phyloP scores from a whole-genome alignment of 2,329 filamentous ascomycete species.

The Emergomyces pasteurianus region DNA sequence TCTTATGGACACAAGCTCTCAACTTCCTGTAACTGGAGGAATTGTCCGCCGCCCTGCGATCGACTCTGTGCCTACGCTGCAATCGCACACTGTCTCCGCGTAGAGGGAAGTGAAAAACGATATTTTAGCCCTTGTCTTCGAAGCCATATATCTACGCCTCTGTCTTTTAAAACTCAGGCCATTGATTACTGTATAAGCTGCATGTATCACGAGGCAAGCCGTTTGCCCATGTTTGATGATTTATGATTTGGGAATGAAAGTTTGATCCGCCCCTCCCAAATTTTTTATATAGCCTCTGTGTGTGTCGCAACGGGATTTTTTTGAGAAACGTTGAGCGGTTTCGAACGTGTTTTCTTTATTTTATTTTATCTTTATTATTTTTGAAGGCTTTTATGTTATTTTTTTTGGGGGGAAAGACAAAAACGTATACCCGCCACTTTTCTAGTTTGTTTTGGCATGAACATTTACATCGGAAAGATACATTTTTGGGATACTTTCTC shows the following conservation, averaged over 20 bases:
- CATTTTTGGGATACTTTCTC: neutral
- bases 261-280: too few relatives aligned
- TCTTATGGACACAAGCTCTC: conserved; percentile 62
- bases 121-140: neutral
- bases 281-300: neutral
- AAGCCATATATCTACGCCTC: neutral
- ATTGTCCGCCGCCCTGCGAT: conserved; percentile 69
- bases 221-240: too few relatives aligned
- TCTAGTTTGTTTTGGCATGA: neutral
- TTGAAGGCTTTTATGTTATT: neutral
- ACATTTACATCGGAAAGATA: neutral
- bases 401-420: neutral
- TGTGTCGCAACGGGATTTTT: neutral
- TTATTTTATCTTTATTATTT: neutral
- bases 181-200: neutral
- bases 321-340: neutral
- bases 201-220: neutral
- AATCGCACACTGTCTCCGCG: conserved; percentile 17
- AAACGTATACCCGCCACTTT: neutral
- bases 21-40: conserved; percentile 80
- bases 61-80: conserved; percentile 27
- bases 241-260: too few relatives aligned
- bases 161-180: neutral
- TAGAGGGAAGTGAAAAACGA: conserved; percentile 9
- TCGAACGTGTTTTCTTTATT: neutral